Percentiles rank a stretch among this genome's conserved stretches.
Conservation (phyloP, 805 yeast genomes). For the Tetrapisispora fleetii region DNA sequence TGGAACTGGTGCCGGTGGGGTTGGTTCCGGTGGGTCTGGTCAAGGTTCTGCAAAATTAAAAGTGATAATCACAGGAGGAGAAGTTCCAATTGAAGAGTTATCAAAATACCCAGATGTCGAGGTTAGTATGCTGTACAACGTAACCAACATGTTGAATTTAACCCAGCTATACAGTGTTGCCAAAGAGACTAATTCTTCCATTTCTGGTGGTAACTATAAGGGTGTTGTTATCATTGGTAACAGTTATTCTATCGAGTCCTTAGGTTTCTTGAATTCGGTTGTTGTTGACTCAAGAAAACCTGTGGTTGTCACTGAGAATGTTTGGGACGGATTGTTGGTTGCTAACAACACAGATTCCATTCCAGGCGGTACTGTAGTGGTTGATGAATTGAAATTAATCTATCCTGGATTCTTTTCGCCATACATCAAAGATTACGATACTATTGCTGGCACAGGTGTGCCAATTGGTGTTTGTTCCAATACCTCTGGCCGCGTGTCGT, state of each 20-base stretch:
- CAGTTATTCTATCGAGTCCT: conserved; percentile 17
- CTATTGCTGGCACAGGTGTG: conserved; percentile 8
- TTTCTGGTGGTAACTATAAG: conserved; percentile 6
- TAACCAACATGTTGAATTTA: conserved; percentile 16
- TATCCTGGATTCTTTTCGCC: conserved; percentile 25
- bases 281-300: conserved; percentile 15
- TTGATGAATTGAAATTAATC: conserved; percentile 13
- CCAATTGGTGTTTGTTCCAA: conserved; percentile 21
- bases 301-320: conserved; percentile 17
- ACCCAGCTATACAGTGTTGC: conserved; percentile 18
- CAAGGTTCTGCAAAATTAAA: conserved; percentile 2
- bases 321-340: conserved; percentile 18
- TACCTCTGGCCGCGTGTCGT: conserved; percentile 8
- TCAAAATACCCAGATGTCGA: conserved; percentile 5
- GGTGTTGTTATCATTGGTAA: conserved; percentile 22
- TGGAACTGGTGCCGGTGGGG: background rate
- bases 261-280: conserved; percentile 21
- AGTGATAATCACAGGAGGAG: conserved; percentile 18
- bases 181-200: conserved; percentile 7
- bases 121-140: conserved; percentile 11
- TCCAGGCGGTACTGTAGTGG: conserved; percentile 21
- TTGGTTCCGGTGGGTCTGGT: background rate
- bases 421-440: conserved; percentile 16
- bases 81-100: conserved; percentile 7
- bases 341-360: conserved; percentile 5